phyloP scores from a whole-genome alignment of 257 asterid genomes.

The Capsicum pubescens region DNA sequence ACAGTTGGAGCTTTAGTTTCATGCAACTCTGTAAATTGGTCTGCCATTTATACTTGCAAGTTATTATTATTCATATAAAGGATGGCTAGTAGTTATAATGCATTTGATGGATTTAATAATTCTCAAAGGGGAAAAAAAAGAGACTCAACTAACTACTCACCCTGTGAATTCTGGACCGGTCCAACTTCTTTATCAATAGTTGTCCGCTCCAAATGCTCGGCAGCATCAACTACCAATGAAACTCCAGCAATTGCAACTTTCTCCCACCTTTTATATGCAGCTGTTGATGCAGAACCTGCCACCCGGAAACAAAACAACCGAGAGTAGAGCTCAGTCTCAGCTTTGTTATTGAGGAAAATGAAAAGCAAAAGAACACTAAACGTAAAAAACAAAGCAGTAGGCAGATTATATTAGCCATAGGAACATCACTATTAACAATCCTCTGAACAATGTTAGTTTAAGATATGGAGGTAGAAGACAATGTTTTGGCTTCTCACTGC shows the following conservation, averaged over 20 bases:
- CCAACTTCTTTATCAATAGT: slow-evolving; percentile 66
- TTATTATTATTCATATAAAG: slow-evolving; percentile 28
- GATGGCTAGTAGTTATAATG: slow-evolving; percentile 3
- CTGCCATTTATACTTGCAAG: slow-evolving; percentile 54
- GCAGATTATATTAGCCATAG: background rate
- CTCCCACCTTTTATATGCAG: slow-evolving; percentile 99
- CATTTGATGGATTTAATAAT: background rate
- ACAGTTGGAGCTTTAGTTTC: slow-evolving; percentile 92
- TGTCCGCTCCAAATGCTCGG: slow-evolving; percentile 93
- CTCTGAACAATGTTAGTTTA: slow-evolving; percentile 2
- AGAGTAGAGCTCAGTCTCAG: background rate
- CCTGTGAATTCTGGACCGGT: slow-evolving; percentile 54
- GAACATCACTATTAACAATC: slow-evolving; percentile 21
- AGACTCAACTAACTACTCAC: slow-evolving; percentile 43
- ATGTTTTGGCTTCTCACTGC: background rate
- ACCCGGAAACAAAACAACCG: slow-evolving; percentile 9
- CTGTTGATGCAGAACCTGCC: slow-evolving; percentile 65
- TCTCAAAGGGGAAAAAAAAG: slow-evolving; percentile 13
- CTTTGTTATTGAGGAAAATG: slow-evolving; percentile 14
- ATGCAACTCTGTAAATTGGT: slow-evolving; percentile 53
- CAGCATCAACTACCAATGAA: slow-evolving; percentile 99
- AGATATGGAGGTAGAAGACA: slow-evolving; percentile 20
- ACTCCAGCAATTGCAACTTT: slow-evolving; percentile 99
- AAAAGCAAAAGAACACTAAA: background rate
- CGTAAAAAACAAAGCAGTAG: slow-evolving; percentile 14